Conservation (phyloP, 345 rosid species). For the Xanthoceras sorbifolium region DNA sequence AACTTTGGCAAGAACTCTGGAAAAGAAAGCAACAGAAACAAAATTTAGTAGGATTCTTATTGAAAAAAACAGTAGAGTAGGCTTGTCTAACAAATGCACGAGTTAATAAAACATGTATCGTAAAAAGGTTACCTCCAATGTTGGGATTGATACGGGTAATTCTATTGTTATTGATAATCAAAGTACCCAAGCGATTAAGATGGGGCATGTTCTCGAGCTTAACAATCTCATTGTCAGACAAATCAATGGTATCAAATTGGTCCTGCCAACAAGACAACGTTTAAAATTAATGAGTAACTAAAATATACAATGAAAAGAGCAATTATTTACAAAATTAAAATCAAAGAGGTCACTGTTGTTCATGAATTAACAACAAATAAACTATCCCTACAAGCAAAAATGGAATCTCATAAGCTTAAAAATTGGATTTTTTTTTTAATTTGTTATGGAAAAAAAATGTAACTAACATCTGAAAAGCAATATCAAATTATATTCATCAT, state of each 20-base stretch:
- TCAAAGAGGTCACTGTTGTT: too few relatives aligned
- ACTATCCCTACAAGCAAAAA: too few relatives aligned
- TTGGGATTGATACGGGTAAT: conserved; percentile 90
- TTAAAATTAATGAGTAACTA: neutral
- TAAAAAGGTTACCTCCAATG: conserved; percentile 64
- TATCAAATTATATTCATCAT: too few relatives aligned
- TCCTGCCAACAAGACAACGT: conserved; percentile 54
- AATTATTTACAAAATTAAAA: too few relatives aligned
- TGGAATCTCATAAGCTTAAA: too few relatives aligned
- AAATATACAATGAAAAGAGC: conserved; percentile 4
- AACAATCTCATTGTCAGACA: conserved; percentile 98
- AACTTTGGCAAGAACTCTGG: conserved; percentile 90
- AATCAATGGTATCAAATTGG: conserved; percentile 96
- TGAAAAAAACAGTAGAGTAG: neutral
- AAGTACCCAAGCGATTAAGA: conserved; percentile 88
- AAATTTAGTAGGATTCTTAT: neutral
- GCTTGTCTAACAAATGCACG: too few relatives aligned
- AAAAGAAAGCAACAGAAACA: conserved; percentile 14
- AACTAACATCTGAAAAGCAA: too few relatives aligned
- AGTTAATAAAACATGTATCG: too few relatives aligned
- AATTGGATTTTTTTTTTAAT: too few relatives aligned
- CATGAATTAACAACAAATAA: too few relatives aligned
- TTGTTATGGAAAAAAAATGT: too few relatives aligned
- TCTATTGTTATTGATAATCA: conserved; percentile 87
- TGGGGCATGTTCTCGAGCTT: conserved; percentile 92